Base-by-base conservation (phyloP, 257 asterid genomes). In the Solanum peruvianum region DNA sequence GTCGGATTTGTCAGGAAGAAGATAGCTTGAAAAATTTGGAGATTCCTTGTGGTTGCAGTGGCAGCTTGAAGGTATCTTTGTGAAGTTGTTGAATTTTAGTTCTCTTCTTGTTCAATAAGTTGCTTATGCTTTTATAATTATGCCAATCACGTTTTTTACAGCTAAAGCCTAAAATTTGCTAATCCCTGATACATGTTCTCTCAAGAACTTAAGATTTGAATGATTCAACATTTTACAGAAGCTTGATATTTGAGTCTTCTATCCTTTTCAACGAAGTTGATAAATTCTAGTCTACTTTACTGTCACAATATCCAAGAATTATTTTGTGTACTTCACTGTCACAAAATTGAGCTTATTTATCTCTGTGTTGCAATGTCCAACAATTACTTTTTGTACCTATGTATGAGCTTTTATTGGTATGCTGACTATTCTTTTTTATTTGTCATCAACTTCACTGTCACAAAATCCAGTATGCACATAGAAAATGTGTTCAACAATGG, bases 1-100 rank as follows among this genome's bases (percentile, higher is more conserved):
- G 94, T 80, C 93, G 94, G 85, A 92, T 92, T 84, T 92, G 94
- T 78, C 94, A 92, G 86, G 94, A 92, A 73, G 94, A 92, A 84
- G 94, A 92, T 71, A 80, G 85, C 45, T 41, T 87, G 7, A 88
- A 87, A 47, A 91, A 89, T 83, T 76, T 92, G 89, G 94, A 92
- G 88, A 52, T 39, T 21, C 94, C 94, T 56, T 92, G 94, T 85
- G 88, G 88, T 70, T 92, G 94, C 87, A 89, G 83, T 86, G 94
- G 94, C 83, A 92, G 94, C 86, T 88, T 91, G 75, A 91, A 92
- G 94, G 94, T 92, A 88, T 84, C 42, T 56, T 56, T 49, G 27
- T 81, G 85, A 81, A 49, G 85, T 81, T 49, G 85, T 69, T 81
- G 12, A 78, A 78, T 20, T 49, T 81, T 49, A 9, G 27, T 81